A percentile compares a stretch with the other conserved stretches of the same genome.
These are phyloP conservation scores for Populus pruinosa DNA, from an alignment of 345 rosid species.

Conservation along the genomic window DNA sequence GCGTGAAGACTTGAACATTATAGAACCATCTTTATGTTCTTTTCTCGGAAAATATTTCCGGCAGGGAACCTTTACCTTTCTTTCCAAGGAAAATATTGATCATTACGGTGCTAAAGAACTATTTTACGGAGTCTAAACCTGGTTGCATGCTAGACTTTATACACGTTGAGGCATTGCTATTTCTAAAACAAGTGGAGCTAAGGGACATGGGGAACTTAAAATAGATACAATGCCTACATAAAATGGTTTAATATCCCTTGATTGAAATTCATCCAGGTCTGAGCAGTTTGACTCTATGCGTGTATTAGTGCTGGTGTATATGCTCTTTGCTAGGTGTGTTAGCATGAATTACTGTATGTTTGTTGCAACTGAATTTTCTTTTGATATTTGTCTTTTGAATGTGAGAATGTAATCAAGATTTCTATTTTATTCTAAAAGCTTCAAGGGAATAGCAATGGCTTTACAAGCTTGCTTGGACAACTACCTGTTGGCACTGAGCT, in stretches of 20 bases:
- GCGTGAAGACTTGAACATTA: too few species aligned
- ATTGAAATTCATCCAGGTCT: neutral
- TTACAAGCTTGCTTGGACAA: conserved; percentile 13
- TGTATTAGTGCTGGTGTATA: too few species aligned
- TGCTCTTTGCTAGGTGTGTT: too few species aligned
- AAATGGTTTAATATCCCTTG: neutral
- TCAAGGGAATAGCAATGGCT: conserved; percentile 7
- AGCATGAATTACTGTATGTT: too few species aligned
- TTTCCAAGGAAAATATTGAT: too few species aligned
- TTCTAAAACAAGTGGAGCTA: neutral
- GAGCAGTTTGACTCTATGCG: neutral
- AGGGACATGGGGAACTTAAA: neutral
- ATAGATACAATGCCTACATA: neutral
- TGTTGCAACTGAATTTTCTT: neutral
- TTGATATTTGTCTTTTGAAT: neutral
- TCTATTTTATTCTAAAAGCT: neutral
- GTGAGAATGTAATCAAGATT: neutral
- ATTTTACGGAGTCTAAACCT: neutral
- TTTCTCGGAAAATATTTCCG: too few species aligned
- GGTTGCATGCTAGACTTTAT: neutral
- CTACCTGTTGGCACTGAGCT: conserved; percentile 3
- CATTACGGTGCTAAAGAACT: too few species aligned
- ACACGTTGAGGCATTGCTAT: neutral
- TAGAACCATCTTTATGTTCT: too few species aligned
- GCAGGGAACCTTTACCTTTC: too few species aligned